Evolutionary conservation across 495 filamentous ascomycete species (phyloP).

Genomic region (Hypoxylon trugodes): DNA sequence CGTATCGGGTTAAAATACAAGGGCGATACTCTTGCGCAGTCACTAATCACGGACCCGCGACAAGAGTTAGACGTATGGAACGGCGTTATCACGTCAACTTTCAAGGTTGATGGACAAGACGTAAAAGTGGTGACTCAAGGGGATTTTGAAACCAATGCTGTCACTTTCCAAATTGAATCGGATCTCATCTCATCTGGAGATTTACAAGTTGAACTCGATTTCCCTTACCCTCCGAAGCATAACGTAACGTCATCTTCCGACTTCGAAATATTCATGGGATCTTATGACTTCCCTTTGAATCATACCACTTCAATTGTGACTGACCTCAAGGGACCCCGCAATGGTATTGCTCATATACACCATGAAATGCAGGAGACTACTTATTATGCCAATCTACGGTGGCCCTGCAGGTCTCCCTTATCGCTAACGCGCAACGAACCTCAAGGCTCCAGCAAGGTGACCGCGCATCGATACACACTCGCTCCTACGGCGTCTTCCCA

Average conservation of each 20-base stretch:
- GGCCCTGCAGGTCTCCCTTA: constrained; percentile 42
- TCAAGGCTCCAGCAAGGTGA: constrained; percentile 4
- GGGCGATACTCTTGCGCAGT: constrained; percentile 40
- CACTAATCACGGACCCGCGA: constrained; percentile 29
- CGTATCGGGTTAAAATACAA: constrained; percentile 56
- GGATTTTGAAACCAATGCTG: constrained; percentile 48
- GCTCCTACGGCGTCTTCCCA: constrained; percentile 2
- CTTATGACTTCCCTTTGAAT: constrained; percentile 43
- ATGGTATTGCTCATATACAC: constrained; percentile 40
- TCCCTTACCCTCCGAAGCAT: constrained; percentile 50
- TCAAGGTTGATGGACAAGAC: constrained; percentile 39
- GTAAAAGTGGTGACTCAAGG: constrained; percentile 47
- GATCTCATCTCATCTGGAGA: constrained; percentile 39
- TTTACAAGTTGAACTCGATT: constrained; percentile 51
- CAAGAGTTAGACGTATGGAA: constrained; percentile 51
- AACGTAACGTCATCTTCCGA: constrained; percentile 35
- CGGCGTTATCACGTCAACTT: constrained; percentile 47
- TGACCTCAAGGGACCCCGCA: constrained; percentile 7
- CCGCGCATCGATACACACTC: constrained; percentile 37
- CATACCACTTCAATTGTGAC: constrained; percentile 35
- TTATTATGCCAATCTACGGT: constrained; percentile 48
- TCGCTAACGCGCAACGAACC: constrained; percentile 22
- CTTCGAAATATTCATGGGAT: constrained; percentile 47
- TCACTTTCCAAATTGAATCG: constrained; percentile 49
- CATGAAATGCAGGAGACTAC: constrained; percentile 49